phyloP scores from a whole-genome alignment of 441 rosid species.

The Eutrema salsugineum region DNA sequence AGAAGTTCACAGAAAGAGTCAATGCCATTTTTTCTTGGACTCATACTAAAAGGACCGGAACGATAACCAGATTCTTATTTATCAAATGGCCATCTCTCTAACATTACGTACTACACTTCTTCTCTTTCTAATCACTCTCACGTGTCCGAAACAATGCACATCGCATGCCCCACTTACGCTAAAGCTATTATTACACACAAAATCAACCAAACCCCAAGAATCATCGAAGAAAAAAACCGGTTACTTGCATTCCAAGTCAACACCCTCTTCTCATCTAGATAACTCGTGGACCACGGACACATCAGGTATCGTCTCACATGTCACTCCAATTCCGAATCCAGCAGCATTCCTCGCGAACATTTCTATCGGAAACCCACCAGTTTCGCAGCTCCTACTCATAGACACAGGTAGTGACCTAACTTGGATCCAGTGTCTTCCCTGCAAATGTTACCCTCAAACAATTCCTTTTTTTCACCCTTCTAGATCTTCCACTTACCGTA shows the following conservation, averaged over 20 bases:
- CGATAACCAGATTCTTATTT: background rate
- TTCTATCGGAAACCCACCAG: constrained; percentile 50
- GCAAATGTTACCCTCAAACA: constrained; percentile 31
- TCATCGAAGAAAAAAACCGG: background rate
- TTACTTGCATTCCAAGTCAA: constrained; percentile 26
- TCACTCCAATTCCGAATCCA: constrained; percentile 7
- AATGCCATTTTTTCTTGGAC: background rate
- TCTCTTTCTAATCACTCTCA: background rate
- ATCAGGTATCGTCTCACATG: constrained; percentile 8
- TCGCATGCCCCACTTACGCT: constrained; percentile 1
- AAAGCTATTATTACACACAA: background rate
- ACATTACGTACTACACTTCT: background rate
- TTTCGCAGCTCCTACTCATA: constrained; percentile 43
- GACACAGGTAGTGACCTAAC: constrained; percentile 56
- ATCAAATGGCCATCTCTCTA: constrained; percentile 18
- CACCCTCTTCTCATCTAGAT: background rate
- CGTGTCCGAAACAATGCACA: background rate
- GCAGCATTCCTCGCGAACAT: constrained; percentile 38
- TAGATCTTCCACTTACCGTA: constrained; percentile 45
- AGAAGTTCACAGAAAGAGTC: constrained; percentile 21
- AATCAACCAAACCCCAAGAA: background rate
- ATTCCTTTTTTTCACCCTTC: constrained; percentile 34
- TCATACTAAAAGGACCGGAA: background rate
- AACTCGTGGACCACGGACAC: background rate
- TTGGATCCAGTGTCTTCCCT: constrained; percentile 57